Evolutionary conservation across 176 grass and related monocot genomes (phyloP).

Genomic region (Oryza meyeriana): DNA sequence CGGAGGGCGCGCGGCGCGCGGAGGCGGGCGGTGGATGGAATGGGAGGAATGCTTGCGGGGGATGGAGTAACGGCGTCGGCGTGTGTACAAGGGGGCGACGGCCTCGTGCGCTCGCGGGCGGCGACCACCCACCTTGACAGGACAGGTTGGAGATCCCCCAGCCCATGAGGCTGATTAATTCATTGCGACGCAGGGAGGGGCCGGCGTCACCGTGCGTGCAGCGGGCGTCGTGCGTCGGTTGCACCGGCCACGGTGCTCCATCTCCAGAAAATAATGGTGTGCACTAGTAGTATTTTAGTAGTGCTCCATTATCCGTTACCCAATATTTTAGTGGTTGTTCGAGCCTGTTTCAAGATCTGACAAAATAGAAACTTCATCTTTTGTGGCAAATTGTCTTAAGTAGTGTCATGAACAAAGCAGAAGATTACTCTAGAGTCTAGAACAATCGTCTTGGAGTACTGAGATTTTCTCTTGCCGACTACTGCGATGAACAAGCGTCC

Average conservation of each 20-base stretch:
- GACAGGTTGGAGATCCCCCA: slow-evolving; percentile 39
- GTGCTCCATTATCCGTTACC: not conserved
- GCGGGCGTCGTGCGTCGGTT: not conserved
- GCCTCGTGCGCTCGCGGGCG: not conserved
- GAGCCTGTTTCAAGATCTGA: not conserved
- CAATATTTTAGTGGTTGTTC: not conserved
- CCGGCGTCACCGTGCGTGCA: not conserved
- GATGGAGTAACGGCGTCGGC: slow-evolving; percentile 18
- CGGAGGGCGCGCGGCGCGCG: slow-evolving; percentile 15
- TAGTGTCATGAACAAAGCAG: not conserved
- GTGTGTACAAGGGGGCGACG: slow-evolving; percentile 12
- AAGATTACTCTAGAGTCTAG: not conserved
- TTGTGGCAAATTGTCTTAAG: not conserved
- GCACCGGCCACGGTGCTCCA: not conserved
- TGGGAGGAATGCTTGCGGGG: slow-evolving; percentile 14
- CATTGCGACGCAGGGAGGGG: slow-evolving; percentile 1
- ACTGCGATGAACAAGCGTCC: not conserved
- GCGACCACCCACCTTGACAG: slow-evolving; percentile 33
- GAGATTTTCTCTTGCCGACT: not conserved
- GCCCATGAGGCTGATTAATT: not conserved
- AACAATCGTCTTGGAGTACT: not conserved
- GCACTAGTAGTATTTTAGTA: not conserved
- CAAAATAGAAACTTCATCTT: not conserved
- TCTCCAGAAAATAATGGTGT: not conserved
- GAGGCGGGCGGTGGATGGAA: not conserved